Conservation (phyloP, 225 moss, liverwort and hornwort species). For the Climacium dendroides region DNA sequence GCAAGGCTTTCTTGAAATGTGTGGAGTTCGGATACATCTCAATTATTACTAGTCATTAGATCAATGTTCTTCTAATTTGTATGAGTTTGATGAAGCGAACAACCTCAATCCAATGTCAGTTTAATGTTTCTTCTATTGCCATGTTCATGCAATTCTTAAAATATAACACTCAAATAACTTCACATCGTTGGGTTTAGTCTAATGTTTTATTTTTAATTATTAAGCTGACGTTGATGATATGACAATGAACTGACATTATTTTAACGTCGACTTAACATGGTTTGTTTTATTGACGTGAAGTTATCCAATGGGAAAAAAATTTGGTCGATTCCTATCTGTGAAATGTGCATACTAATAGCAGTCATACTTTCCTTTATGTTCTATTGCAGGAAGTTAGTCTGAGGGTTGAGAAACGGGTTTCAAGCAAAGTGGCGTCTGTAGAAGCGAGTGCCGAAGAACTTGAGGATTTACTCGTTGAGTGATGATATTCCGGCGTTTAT, state of each 20-base stretch:
- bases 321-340: not conserved
- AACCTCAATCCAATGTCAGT: not conserved
- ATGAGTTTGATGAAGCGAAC: not conserved
- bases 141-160: not conserved
- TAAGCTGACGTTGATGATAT: not conserved
- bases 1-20: not conserved
- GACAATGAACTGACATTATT: not conserved
- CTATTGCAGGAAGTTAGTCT: constrained; percentile 6
- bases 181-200: not conserved
- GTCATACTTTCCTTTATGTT: not conserved
- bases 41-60: not conserved
- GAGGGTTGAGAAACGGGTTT: constrained; percentile 8
- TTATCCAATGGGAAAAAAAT: no score
- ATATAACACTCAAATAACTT: not conserved
- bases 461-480: constrained; percentile 6
- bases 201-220: not conserved
- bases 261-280: not conserved
- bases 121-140: not conserved
- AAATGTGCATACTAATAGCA: not conserved
- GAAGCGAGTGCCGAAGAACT: constrained; percentile 2
- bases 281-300: no score
- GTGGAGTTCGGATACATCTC: not conserved
- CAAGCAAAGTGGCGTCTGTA: not conserved
- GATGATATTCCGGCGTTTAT: not conserved
- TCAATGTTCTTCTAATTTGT: not conserved